A percentile compares a stretch with the other conserved stretches of the same genome.
Conservation (phyloP, 805 yeast genomes). For the Hanseniaspora nectarophila region DNA sequence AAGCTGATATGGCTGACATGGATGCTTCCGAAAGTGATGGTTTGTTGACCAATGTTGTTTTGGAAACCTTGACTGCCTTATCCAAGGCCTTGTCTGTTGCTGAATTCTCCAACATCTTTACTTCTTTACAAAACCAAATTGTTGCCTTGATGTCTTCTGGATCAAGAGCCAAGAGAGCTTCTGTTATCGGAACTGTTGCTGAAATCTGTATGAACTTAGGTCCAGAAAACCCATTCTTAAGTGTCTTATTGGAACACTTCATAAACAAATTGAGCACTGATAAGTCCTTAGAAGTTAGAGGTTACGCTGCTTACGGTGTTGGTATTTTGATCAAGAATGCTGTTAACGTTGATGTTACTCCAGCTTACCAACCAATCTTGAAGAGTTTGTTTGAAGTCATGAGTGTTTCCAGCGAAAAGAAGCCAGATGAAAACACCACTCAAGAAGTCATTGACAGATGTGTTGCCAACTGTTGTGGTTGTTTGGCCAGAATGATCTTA, state of each 20-base stretch:
- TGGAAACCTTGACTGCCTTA: constrained; percentile 72
- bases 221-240: constrained; percentile 49
- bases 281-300: constrained; percentile 75
- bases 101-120: constrained; percentile 65
- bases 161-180: constrained; percentile 62
- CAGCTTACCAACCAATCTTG: constrained; percentile 58
- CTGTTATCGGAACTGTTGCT: constrained; percentile 80
- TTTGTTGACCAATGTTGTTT: constrained; percentile 66
- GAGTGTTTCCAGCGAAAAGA: constrained; percentile 67
- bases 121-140: constrained; percentile 55
- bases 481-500: constrained; percentile 84
- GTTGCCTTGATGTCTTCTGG: constrained; percentile 46
- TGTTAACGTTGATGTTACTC: constrained; percentile 38
- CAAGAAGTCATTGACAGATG: constrained; percentile 71
- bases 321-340: constrained; percentile 56
- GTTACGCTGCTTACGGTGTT: constrained; percentile 91
- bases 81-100: constrained; percentile 58
- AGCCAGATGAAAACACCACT: constrained; percentile 52
- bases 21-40: constrained; percentile 53
- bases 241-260: constrained; percentile 61
- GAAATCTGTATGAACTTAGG: constrained; percentile 74
- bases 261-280: constrained; percentile 58
- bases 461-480: constrained; percentile 90
- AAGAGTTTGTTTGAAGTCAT: constrained; percentile 57
- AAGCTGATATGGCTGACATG: constrained; percentile 32